Evolutionary conservation across 2,329 filamentous ascomycete species (phyloP).

Genomic region (Lasiodiplodia hormozganensis): DNA sequence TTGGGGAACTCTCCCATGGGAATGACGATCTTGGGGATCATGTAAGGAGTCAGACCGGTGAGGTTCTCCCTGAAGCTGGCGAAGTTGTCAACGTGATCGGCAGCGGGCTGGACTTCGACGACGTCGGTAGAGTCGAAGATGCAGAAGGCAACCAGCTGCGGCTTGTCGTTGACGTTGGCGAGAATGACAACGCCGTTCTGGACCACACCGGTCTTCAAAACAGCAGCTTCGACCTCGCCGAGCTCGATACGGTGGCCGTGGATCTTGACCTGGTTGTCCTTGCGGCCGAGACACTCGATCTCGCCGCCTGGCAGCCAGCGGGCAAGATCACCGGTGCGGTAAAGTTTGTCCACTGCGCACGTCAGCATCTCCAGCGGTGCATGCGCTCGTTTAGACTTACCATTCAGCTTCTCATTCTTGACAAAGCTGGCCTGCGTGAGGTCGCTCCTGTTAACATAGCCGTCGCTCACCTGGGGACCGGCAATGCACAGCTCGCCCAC

Average conservation of each 20-base stretch:
- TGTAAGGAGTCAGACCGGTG: slow-evolving; percentile 11
- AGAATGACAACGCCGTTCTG: neutral
- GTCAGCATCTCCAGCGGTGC: too few species aligned
- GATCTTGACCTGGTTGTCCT: slow-evolving; percentile 39
- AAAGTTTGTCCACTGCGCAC: slow-evolving; percentile 7
- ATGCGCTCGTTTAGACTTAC: neutral
- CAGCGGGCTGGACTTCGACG: neutral
- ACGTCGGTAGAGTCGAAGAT: slow-evolving; percentile 4
- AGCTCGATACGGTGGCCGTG: slow-evolving; percentile 45
- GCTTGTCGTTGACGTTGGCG: slow-evolving; percentile 11
- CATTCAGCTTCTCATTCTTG: slow-evolving; percentile 53
- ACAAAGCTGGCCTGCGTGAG: slow-evolving; percentile 69
- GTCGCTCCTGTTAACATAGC: slow-evolving; percentile 79
- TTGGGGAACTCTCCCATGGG: slow-evolving; percentile 13
- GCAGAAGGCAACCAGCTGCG: slow-evolving; percentile 19
- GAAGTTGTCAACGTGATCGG: neutral
- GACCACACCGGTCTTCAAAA: slow-evolving; percentile 2
- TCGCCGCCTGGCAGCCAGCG: neutral
- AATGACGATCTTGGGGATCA: slow-evolving; percentile 15
- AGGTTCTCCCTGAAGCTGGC: slow-evolving; percentile 1
- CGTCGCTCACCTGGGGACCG: slow-evolving; percentile 73
- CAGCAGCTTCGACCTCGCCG: slow-evolving; percentile 40
- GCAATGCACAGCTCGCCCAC: slow-evolving; percentile 79
- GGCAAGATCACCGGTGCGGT: slow-evolving; percentile 33
- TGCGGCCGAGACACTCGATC: slow-evolving; percentile 14